Conservation (phyloP, 257 asterid species). For the Salvia rosmarinus region DNA sequence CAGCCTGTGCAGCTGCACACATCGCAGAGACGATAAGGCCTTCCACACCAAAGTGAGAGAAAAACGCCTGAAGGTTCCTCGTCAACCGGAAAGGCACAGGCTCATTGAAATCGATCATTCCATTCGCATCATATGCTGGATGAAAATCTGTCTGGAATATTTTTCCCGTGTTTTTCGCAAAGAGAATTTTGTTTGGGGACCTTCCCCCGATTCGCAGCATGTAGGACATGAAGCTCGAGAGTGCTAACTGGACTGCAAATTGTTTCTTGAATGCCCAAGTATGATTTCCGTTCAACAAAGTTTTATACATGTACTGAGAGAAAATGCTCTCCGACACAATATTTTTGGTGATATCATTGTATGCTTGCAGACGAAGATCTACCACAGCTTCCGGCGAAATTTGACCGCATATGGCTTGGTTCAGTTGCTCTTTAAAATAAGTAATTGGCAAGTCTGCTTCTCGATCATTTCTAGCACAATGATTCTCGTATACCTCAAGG, state of each 20-base stretch:
- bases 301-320: slow-evolving; percentile 98
- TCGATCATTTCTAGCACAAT: slow-evolving; percentile 91
- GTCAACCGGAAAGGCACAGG: slow-evolving; percentile 98
- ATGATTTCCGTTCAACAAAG: slow-evolving; percentile 84
- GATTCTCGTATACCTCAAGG: slow-evolving; percentile 97
- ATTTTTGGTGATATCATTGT: slow-evolving; percentile 77
- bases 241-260: slow-evolving; percentile 93
- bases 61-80: slow-evolving; percentile 91
- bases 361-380: slow-evolving; percentile 96
- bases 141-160: slow-evolving; percentile 98
- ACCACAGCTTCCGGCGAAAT: slow-evolving; percentile 94
- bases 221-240: slow-evolving; percentile 92
- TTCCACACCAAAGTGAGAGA: slow-evolving; percentile 97
- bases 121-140: slow-evolving; percentile 94
- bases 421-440: slow-evolving; percentile 88
- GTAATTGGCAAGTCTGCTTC: slow-evolving; percentile 94
- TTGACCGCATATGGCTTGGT: slow-evolving; percentile 96
- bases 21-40: slow-evolving; percentile 92
- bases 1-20: slow-evolving; percentile 98
- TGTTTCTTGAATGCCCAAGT: slow-evolving; percentile 98
- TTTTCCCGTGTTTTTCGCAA: slow-evolving; percentile 95
- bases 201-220: slow-evolving; percentile 99
- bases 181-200: slow-evolving; percentile 93
- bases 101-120: slow-evolving; percentile 95
- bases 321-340: slow-evolving; percentile 87